Base-by-base conservation (phyloP, 208 protist species). In the Leishmania tropica region DNA sequence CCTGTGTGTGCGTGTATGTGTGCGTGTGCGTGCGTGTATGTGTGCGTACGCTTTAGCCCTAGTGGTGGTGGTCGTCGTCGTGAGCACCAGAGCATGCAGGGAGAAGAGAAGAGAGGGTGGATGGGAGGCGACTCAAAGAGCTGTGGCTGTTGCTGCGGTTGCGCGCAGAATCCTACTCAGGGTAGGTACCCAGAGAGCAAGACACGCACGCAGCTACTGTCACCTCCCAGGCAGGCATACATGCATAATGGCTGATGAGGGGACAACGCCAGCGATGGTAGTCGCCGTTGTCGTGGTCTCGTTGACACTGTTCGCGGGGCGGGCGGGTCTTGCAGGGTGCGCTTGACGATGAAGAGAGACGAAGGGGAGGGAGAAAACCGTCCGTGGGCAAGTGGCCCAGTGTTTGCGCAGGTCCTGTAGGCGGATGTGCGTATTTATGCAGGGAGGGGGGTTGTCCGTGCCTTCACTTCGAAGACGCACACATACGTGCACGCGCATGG, bases 311-410 rank as follows among this genome's bases (percentile, higher is more conserved):
- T 21, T 68, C 15, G 31, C 64, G 64, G 35, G 64, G 64, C n/a
- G 31, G 35, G 35, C 13, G 5, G 35, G 64, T 35, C 31, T 28
- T 64, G 19, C 58, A 31, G 58, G 10, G 11, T 3, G 28, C n/a
- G 8, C 58, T 68, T 37, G 48, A 65, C 40, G 21, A 58, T 35
- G n/a, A 19, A 65, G 24, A 40, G 64, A 72, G 28, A 37, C 17
- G 21, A 13, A 6, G 10, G 67, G 10, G 37, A 28, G 70, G 79
- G 78, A 76, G 58, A 89, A 73, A 79, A 54, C 82, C 56, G 31
- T 37, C 15, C n/a, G 67, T 17, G 7, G 17, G 40, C 47, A 40
- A 24, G 13, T 19, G 62, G 3, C 51, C 51, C 17, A 21, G 62
- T 28, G 28, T 3, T 42, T 42, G 62, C 11, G 15, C 24, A 68